Evolutionary conservation across 176 grass and related monocot species (phyloP), one percentile per base, ranked within the genome.

Genomic region (Microstegium vimineum): DNA sequence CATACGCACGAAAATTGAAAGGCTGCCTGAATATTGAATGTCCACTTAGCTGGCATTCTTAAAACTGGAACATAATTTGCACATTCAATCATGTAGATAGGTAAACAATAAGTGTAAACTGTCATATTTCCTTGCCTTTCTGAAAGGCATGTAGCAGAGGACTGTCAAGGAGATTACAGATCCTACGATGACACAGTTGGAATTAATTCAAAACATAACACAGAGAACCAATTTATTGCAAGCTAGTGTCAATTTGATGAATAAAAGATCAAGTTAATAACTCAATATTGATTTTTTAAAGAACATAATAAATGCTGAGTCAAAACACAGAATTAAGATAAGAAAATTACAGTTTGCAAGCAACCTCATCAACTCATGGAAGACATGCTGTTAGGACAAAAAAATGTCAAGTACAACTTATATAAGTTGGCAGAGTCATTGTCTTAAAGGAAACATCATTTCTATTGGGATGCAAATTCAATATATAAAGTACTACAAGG

Each of bases 131-230:
- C 52, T 57, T 67, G 46, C 61, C 70, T 81, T 81, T 71, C 52
- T 57, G 2, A 42, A 34, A 69, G 38, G 42, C 78, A 85, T 66
- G 66, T 77, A 73, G 38, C 69, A 59, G 15, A 65, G 15, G n/a
- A 49, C 15, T 65, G 23, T 62, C 15, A 73, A 35, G 60, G n/a
- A 46, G 9, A 75, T 74, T 62, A 23, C 11, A 62, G 8, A 88
- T 38, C 20, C 16, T 69, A 40, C 11, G 6, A 28, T 74, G 30
- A 66, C 32, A 22, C 20, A 63, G 30, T 26, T 52, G 26, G 14
- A 37, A 69, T 33, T 57, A 70, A 47, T 71, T 56, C 4, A 41
- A 3, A 51, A 0, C 27, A 73, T 76, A 66, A 61, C 20, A 75
- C 10, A 30, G 8, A 76, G 8, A 82, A 62, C 4, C 69, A 61